Evolutionary conservation across 768 basidiomycete genomes (phyloP).

Genomic region (Termitomyces sp.): DNA sequence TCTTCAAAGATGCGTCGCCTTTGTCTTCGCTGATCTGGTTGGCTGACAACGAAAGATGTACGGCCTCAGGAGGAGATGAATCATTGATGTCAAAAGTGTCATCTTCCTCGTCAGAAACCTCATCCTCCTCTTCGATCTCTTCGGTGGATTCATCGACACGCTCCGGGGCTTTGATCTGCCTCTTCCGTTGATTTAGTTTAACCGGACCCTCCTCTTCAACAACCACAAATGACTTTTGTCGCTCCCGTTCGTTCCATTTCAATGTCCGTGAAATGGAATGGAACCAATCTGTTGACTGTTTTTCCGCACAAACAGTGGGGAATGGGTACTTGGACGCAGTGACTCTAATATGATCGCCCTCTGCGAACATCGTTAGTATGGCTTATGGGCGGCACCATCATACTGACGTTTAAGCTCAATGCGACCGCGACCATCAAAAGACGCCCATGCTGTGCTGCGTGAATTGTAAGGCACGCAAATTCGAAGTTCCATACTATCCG

Average conservation of each 20-base stretch:
- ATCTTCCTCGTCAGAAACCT: conserved; percentile 45
- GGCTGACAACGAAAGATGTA: conserved; percentile 6
- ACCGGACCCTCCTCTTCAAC: conserved; percentile 87
- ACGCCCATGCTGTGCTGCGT: conserved; percentile 97
- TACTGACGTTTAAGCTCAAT: conserved; percentile 91
- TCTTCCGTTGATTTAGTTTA: conserved; percentile 26
- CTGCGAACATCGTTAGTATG: conserved; percentile 33
- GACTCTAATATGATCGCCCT: conserved; percentile 99
- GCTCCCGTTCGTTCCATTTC: conserved; percentile 98
- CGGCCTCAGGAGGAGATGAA: conserved; percentile 55
- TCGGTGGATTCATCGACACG: conserved; percentile 12
- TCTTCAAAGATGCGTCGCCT: conserved; percentile 21
- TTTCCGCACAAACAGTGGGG: conserved; percentile 97
- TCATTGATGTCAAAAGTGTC: conserved; percentile 91
- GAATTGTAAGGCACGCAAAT: conserved; percentile 99
- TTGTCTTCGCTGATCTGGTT: conserved; percentile 14
- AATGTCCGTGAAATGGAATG: conserved; percentile 92
- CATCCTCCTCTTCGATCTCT: conserved; percentile 39
- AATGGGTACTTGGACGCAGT: conserved; percentile 97
- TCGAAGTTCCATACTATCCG: conserved; percentile 96
- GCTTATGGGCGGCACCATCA: background rate
- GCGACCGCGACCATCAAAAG: conserved; percentile 94
- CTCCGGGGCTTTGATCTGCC: conserved; percentile 8
- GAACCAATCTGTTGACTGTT: conserved; percentile 99
- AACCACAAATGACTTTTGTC: conserved; percentile 98